phyloP scores from a whole-genome alignment of 176 grass and related monocot genomes.

The Aegilops longissima region DNA sequence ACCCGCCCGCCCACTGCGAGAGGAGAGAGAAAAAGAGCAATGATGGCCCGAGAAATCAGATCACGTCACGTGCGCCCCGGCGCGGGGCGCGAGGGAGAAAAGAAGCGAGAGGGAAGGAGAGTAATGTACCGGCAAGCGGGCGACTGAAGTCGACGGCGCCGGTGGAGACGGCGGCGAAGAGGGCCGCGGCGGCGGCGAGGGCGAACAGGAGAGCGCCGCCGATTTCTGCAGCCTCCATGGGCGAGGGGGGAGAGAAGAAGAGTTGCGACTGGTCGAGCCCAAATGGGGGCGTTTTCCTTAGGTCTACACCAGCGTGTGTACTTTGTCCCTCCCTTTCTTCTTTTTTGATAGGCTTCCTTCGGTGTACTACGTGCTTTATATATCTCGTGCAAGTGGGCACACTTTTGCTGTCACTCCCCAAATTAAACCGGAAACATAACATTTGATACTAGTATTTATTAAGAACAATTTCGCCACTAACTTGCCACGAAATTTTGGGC shows the following conservation, averaged over 20 bases:
- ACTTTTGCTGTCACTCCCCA: too few species aligned
- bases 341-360: background rate
- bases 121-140: conserved; percentile 34
- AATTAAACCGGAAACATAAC: too few species aligned
- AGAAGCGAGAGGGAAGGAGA: background rate
- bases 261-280: background rate
- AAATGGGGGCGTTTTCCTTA: background rate
- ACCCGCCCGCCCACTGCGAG: conserved; percentile 20
- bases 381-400: too few species aligned
- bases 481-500: too few species aligned
- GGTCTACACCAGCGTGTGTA: conserved; percentile 9
- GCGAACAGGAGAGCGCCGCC: conserved; percentile 38
- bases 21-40: background rate
- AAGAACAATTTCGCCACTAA: too few species aligned
- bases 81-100: background rate
- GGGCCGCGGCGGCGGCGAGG: conserved; percentile 18
- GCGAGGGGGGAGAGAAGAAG: background rate
- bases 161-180: conserved; percentile 13
- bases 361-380: background rate
- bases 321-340: background rate
- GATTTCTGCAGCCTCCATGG: conserved; percentile 48
- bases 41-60: conserved; percentile 4
- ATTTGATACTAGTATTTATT: too few species aligned
- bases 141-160: conserved; percentile 46
- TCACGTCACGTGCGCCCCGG: conserved; percentile 29